Base-by-base conservation (phyloP, 768 basidiomycete species). In the Tephrocybe sp. region DNA sequence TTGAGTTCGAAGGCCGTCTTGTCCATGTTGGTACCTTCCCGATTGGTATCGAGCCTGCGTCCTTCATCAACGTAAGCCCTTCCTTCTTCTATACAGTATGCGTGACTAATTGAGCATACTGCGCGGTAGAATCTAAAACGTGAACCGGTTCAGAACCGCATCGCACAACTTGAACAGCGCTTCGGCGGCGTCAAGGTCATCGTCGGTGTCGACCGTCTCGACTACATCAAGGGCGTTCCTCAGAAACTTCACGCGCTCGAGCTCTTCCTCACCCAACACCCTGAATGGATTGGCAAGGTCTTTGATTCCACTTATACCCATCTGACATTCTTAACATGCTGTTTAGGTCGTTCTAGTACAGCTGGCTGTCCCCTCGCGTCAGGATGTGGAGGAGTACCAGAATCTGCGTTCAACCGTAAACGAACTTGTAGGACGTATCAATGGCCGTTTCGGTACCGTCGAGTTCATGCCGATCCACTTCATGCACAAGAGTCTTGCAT, bases 401-500 rank as follows among this genome's bases (percentile, higher is more conserved):
- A 98, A 98, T 70, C 71, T 98, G 52, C 84, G 97, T 13, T 85
- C 93, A 15, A 92, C 89, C 1, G 94, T 98, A 45, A 98, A 98
- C 74, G 95, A 99, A 67, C 83, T 99, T 41, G 97, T 99, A 25
- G 97, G 97, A 2, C 84, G 96, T 21, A 98, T 99, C 71, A 99
- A 99, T 64, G 97, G 97, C 7, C 88, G 94, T 8, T 99, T 99
- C 62, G 97, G 97, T 25, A 98, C 97, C 1, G 94, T 98, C 63
- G 97, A 99, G 60, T 98, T 96, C 66, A 97, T 98, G 92, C 97
- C 97, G 5, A 98, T 99, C 52, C 97, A 98, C 69, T 98, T 97
- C 69, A 92, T 98, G 92, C 96, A 98, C 79, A 95, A 95, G 70
- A 88, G 85, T 55, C 75, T 98, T 45, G 71, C 84, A 0, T 95